Evolutionary conservation across 2,329 filamentous ascomycete genomes (phyloP).

Genomic region (Cordyceps militaris): DNA sequence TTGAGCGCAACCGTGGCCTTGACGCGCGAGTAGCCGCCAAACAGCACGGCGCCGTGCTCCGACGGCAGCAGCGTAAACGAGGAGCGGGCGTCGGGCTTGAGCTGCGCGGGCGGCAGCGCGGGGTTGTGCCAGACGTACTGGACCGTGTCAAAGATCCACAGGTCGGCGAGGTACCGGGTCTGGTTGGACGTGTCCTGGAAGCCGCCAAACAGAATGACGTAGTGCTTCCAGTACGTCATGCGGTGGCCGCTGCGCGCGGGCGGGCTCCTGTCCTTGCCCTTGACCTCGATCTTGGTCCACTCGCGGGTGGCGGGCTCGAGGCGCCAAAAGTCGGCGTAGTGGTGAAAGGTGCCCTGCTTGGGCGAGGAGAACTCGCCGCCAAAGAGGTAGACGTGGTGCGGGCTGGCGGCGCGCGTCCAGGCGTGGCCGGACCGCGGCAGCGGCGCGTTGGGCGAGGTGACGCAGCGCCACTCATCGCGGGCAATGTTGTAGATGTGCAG

Average conservation of each 20-base stretch:
- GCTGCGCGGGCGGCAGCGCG: slow-evolving; percentile 64
- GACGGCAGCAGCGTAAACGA: slow-evolving; percentile 90
- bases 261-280: slow-evolving; percentile 69
- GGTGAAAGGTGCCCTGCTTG: slow-evolving; percentile 97
- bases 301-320: slow-evolving; percentile 78
- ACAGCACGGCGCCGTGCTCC: slow-evolving; percentile 82
- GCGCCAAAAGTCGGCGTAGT: slow-evolving; percentile 98
- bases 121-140: slow-evolving; percentile 81
- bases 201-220: slow-evolving; percentile 89
- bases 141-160: slow-evolving; percentile 92
- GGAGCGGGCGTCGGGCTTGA: slow-evolving; percentile 84
- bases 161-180: slow-evolving; percentile 85
- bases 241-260: slow-evolving; percentile 85
- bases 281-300: slow-evolving; percentile 81
- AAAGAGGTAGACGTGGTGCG: slow-evolving; percentile 81
- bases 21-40: slow-evolving; percentile 87
- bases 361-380: slow-evolving; percentile 95
- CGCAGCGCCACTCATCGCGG: slow-evolving; percentile 81
- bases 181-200: slow-evolving; percentile 96
- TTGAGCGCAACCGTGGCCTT: slow-evolving; percentile 64
- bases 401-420: slow-evolving; percentile 84
- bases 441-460: slow-evolving; percentile 86
- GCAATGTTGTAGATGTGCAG: slow-evolving; percentile 68
- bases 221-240: slow-evolving; percentile 97
- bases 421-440: slow-evolving; percentile 89